A percentile compares a stretch with the other conserved stretches of the same genome.
phyloP scores from a whole-genome alignment of 768 basidiomycete genomes.

The Leccinum variicolor region DNA sequence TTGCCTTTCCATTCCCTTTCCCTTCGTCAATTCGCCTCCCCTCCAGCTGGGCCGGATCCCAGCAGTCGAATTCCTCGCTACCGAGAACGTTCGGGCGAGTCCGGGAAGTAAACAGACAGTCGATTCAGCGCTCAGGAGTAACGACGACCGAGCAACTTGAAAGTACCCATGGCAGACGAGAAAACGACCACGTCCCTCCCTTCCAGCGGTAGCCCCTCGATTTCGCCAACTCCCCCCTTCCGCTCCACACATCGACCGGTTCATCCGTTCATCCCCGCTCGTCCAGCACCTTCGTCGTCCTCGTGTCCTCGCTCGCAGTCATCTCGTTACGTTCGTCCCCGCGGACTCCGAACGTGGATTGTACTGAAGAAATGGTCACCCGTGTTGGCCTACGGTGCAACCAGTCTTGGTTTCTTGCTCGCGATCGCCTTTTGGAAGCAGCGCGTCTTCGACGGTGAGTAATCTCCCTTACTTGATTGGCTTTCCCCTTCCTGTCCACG shows the following conservation, averaged over 20 bases:
- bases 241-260: slow-evolving; percentile 15
- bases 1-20: neutral
- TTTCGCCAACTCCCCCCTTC: slow-evolving; percentile 8
- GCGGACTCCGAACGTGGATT: slow-evolving; percentile 51
- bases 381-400: slow-evolving; percentile 70
- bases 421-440: slow-evolving; percentile 83
- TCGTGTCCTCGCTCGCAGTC: slow-evolving; percentile 20
- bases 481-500: neutral
- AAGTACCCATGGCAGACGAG: slow-evolving; percentile 20
- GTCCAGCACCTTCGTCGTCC: slow-evolving; percentile 10
- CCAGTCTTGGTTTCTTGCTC: slow-evolving; percentile 71
- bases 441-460: slow-evolving; percentile 79
- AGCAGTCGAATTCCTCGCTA: neutral
- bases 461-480: neutral
- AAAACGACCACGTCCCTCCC: slow-evolving; percentile 12
- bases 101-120: neutral
- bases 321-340: slow-evolving; percentile 41
- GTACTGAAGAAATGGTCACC: slow-evolving; percentile 75
- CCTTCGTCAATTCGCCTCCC: neutral
- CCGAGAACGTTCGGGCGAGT: neutral
- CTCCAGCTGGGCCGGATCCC: slow-evolving; percentile 11
- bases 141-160: neutral
- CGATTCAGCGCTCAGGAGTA: neutral
- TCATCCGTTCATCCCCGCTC: slow-evolving; percentile 23
- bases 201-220: slow-evolving; percentile 21